Conservation (phyloP, 23 red algal genomes). For the Agarophyton chilense region DNA sequence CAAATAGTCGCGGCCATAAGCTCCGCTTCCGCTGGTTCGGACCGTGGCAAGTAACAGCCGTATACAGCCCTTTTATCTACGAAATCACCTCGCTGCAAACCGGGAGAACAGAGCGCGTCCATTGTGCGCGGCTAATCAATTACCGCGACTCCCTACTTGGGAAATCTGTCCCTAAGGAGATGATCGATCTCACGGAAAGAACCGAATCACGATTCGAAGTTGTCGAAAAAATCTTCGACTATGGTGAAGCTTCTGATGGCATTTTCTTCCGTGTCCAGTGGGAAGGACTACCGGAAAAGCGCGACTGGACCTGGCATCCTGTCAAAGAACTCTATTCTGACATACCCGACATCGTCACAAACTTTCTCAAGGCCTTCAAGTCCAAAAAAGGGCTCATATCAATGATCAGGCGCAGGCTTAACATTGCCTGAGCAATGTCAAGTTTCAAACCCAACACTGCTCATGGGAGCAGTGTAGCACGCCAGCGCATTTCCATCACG, state of each 20-base stretch:
- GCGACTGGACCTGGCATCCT: conserved; percentile 35
- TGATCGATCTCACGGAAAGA: neutral
- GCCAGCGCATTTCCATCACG: neutral
- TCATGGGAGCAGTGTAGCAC: neutral
- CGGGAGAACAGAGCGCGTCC: too few species aligned
- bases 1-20: neutral
- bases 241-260: neutral
- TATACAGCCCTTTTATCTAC: neutral
- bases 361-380: neutral
- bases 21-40: neutral
- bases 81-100: neutral
- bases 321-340: neutral
- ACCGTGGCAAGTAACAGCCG: neutral
- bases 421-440: conserved; percentile 7
- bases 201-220: conserved; percentile 2
- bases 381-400: neutral
- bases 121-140: neutral
- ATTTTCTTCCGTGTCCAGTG: neutral
- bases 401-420: conserved; percentile 1
- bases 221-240: neutral
- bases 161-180: neutral
- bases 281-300: conserved; percentile 45
- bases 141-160: neutral
- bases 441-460: neutral
- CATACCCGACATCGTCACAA: conserved; percentile 18